These are phyloP conservation scores for Filosporella fistucella DNA, from an alignment of 495 filamentous ascomycete genomes.

Conservation along the genomic window DNA sequence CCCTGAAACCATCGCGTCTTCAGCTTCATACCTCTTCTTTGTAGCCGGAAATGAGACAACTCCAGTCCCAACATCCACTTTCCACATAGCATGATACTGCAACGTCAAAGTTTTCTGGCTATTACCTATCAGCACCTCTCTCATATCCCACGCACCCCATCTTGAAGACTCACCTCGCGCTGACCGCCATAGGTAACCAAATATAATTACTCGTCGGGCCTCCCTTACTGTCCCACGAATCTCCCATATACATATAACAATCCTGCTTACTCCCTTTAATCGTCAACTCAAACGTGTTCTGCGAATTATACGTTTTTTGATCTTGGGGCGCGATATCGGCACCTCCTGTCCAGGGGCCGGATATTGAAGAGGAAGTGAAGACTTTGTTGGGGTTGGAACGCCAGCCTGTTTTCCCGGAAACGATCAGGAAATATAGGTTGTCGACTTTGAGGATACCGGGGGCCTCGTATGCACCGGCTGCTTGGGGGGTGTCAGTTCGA, in stretches of 20 bases:
- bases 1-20: conserved; percentile 26
- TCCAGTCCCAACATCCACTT: conserved; percentile 36
- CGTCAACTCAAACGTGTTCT: conserved; percentile 41
- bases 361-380: conserved; percentile 28
- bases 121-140: background rate
- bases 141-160: no score
- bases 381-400: conserved; percentile 38
- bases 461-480: conserved; percentile 36
- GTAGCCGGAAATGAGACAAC: conserved; percentile 30
- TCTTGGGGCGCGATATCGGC: conserved; percentile 34
- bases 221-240: conserved; percentile 38
- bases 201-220: conserved; percentile 34
- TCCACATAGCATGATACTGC: conserved; percentile 41
- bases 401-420: conserved; percentile 39
- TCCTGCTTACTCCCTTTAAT: conserved; percentile 33
- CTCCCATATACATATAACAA: conserved; percentile 41
- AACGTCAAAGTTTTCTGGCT: conserved; percentile 22
- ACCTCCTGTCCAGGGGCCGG: conserved; percentile 34
- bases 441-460: conserved; percentile 37
- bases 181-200: conserved; percentile 35
- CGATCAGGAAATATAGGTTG: conserved; percentile 38
- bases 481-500: background rate
- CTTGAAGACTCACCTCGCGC: conserved; percentile 22
- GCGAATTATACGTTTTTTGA: conserved; percentile 39
- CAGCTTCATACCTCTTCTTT: conserved; percentile 30